Evolutionary conservation across 495 filamentous ascomycete species (phyloP).

Genomic region (Neurospora tetrasperma): DNA sequence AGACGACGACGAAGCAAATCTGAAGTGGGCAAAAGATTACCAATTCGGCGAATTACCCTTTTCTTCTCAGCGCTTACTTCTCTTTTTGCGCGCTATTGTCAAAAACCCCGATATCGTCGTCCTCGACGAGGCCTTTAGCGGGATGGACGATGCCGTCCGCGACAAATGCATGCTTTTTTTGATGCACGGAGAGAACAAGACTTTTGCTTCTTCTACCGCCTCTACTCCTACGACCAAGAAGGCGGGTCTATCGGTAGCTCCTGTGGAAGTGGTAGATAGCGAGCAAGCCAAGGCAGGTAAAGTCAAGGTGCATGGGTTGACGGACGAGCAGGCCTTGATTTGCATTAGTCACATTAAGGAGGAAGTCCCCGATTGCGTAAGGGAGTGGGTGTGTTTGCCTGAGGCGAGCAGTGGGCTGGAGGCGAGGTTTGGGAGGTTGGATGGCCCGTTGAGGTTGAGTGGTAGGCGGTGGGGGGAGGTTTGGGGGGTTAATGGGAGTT

Average conservation of each 20-base stretch:
- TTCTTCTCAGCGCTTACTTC: slow-evolving; percentile 68
- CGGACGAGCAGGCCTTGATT: slow-evolving; percentile 63
- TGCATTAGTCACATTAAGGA: slow-evolving; percentile 83
- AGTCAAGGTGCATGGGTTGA: slow-evolving; percentile 43
- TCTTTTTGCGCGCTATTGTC: slow-evolving; percentile 78
- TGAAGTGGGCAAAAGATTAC: slow-evolving; percentile 60
- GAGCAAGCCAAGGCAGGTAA: slow-evolving; percentile 25
- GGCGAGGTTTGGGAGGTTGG: slow-evolving; percentile 47
- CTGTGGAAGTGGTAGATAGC: slow-evolving; percentile 28
- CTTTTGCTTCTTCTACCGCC: slow-evolving; percentile 2
- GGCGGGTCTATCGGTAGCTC: slow-evolving; percentile 4
- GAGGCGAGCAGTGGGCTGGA: slow-evolving; percentile 44
- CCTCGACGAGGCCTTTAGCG: slow-evolving; percentile 86
- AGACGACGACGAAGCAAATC: too few relatives aligned
- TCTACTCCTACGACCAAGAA: not conserved
- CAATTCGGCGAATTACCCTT: slow-evolving; percentile 66
- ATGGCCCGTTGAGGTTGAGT: slow-evolving; percentile 45
- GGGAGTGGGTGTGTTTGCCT: slow-evolving; percentile 74
- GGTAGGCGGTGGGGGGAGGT: slow-evolving; percentile 48
- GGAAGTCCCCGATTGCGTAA: slow-evolving; percentile 72
- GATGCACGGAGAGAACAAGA: slow-evolving; percentile 44
- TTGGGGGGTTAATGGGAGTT: slow-evolving; percentile 33
- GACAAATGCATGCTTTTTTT: slow-evolving; percentile 79
- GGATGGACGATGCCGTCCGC: slow-evolving; percentile 72
- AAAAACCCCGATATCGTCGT: slow-evolving; percentile 80